phyloP scores from a whole-genome alignment of 257 asterid species.

The Solanum lignicaule region DNA sequence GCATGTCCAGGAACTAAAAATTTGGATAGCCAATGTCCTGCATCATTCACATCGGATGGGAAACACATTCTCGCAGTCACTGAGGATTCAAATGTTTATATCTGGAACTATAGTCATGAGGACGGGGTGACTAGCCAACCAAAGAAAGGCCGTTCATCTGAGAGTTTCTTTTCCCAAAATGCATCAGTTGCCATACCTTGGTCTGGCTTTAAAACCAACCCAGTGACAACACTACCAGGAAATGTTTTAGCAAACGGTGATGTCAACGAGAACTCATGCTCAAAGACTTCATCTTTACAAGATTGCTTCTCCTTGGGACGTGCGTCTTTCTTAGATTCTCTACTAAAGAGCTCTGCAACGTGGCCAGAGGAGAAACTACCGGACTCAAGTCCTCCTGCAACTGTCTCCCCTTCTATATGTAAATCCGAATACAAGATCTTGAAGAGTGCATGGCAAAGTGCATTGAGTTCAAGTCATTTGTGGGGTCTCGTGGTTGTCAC shows the following conservation, averaged over 20 bases:
- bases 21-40: slow-evolving; percentile 52
- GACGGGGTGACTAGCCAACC: slow-evolving; percentile 19
- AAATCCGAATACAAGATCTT: slow-evolving; percentile 63
- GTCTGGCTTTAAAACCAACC: slow-evolving; percentile 61
- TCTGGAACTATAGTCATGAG: slow-evolving; percentile 55
- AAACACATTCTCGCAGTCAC: slow-evolving; percentile 63
- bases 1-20: slow-evolving; percentile 35
- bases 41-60: slow-evolving; percentile 83
- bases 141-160: slow-evolving; percentile 30
- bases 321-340: slow-evolving; percentile 50
- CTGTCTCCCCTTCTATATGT: slow-evolving; percentile 20
- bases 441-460: slow-evolving; percentile 55
- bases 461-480: slow-evolving; percentile 45
- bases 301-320: slow-evolving; percentile 51
- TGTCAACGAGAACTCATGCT: slow-evolving; percentile 32
- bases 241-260: slow-evolving; percentile 29
- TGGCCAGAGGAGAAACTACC: slow-evolving; percentile 79
- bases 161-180: slow-evolving; percentile 63
- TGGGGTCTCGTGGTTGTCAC: slow-evolving; percentile 90
- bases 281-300: slow-evolving; percentile 37
- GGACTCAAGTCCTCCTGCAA: slow-evolving; percentile 3
- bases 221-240: slow-evolving; percentile 27
- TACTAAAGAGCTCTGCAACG: slow-evolving; percentile 48
- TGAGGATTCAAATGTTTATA: slow-evolving; percentile 58
- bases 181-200: slow-evolving; percentile 79